Percentiles rank a stretch among this genome's conserved stretches.
Evolutionary conservation across 192 early-diverging fungal species (phyloP).

Genomic region (Phycomyces blakesleeanus): DNA sequence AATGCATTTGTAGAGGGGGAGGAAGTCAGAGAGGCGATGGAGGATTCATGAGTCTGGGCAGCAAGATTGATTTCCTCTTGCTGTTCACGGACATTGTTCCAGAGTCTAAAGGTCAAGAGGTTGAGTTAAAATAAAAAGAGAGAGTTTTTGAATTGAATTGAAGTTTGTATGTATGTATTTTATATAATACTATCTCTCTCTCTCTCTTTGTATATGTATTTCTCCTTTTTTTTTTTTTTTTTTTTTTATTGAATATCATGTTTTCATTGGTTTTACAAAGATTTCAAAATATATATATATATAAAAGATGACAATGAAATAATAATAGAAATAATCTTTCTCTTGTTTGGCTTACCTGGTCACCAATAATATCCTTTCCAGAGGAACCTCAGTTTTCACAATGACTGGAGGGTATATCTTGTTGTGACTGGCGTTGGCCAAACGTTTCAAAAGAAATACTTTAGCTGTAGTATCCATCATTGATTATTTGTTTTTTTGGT

Average conservation of each 20-base stretch:
- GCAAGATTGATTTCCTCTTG: conserved; percentile 3
- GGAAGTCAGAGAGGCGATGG: too few relatives aligned
- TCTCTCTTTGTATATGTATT: too few relatives aligned
- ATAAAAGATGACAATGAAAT: too few relatives aligned
- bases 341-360: conserved; percentile 5
- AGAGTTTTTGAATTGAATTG: too few relatives aligned
- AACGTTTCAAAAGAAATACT: conserved; percentile 10
- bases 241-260: not conserved
- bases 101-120: conserved; percentile 5
- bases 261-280: not conserved
- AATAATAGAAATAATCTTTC: not conserved
- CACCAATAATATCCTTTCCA: conserved; percentile 18
- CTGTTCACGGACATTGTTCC: conserved; percentile 13
- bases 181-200: too few relatives aligned
- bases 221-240: too few relatives aligned
- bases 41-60: too few relatives aligned
- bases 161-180: too few relatives aligned
- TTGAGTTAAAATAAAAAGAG: too few relatives aligned
- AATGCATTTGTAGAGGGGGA: not conserved
- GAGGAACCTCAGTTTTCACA: conserved; percentile 18
- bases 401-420: conserved; percentile 17
- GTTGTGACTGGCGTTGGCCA: conserved; percentile 18
- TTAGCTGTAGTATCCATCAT: not conserved
- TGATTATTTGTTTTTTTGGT: conserved; percentile 9
- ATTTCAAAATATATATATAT: not conserved